Evolutionary conservation across 2,329 filamentous ascomycete species (phyloP).

Genomic region (Colletotrichum gigasporum): DNA sequence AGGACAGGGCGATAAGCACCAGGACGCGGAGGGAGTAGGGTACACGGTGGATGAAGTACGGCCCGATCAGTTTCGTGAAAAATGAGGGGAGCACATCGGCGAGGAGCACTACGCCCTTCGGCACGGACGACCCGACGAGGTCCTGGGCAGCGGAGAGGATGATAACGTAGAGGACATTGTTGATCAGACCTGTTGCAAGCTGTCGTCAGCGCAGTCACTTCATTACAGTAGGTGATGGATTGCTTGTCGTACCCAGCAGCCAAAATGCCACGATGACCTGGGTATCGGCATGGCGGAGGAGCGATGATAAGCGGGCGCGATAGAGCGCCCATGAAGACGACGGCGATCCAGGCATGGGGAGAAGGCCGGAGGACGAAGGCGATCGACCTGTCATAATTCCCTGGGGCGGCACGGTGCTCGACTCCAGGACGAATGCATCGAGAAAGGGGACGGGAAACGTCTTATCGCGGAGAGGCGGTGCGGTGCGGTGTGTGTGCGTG

Average conservation of each 20-base stretch:
- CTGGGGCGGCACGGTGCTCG: slow-evolving; percentile 4
- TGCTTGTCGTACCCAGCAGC: slow-evolving; percentile 77
- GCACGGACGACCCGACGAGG: slow-evolving; percentile 88
- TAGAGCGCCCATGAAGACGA: slow-evolving; percentile 80
- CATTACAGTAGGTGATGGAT: no score
- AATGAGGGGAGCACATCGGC: slow-evolving; percentile 94
- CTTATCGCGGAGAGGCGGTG: background rate
- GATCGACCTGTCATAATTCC: slow-evolving; percentile 47
- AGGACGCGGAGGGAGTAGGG: slow-evolving; percentile 82
- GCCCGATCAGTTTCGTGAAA: slow-evolving; percentile 84
- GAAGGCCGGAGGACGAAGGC: slow-evolving; percentile 54
- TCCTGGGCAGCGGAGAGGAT: slow-evolving; percentile 96
- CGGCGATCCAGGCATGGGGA: slow-evolving; percentile 67
- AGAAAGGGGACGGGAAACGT: background rate
- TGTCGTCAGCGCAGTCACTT: background rate
- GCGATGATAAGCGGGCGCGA: slow-evolving; percentile 67
- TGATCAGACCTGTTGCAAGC: slow-evolving; percentile 75
- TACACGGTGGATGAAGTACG: slow-evolving; percentile 91
- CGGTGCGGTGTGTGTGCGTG: background rate
- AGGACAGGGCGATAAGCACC: slow-evolving; percentile 78
- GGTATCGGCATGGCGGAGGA: slow-evolving; percentile 75
- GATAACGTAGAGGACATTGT: slow-evolving; percentile 98
- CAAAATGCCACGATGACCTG: slow-evolving; percentile 86
- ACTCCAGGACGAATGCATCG: slow-evolving; percentile 8
- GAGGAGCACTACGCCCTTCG: slow-evolving; percentile 92